Base-by-base conservation (phyloP, 139 green algal species). In the Closterium sp. region DNA sequence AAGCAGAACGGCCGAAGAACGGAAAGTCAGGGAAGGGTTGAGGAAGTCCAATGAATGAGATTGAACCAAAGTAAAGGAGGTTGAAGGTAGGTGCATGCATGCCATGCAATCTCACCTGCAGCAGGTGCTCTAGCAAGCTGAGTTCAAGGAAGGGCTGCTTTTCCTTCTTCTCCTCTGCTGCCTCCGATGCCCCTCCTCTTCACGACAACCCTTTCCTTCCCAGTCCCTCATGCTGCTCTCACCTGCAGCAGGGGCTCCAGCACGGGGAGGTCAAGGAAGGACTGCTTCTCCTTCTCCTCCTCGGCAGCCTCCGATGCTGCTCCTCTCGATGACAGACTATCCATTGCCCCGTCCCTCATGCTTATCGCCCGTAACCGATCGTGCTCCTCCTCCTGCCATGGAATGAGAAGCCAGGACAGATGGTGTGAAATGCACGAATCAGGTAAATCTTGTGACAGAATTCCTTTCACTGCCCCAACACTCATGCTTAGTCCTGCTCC, bases 321-420 rank as follows among this genome's bases (percentile, higher is more conserved):
- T 21, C n/a, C 38, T 50, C 38, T 50, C 11, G 13, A 50, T 13
- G n/a, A 30, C 11, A 79, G 5, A 13, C 62, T 13, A 19, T 31
- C 87, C 10, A 31, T 1, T 17, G 87, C 31, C 1, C 27, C 31
- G 9, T 89, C 29, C 87, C 29, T 22, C 28, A 89, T 42, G 87
- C 87, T 89, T 22, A 28, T 89, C 28, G 87, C 87, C 13, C 87
- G 87, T 31, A 89, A 13, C 89, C 29, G 24, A 62, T 30, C 30
- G 10, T 89, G 34, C 31, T 42, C 30, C 38, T 91, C 89, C 70
- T 91, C 89, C 17, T 88, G 89, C 31, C 62, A 70, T n/a, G n/a
- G n/a, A n/a, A n/a, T n/a, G n/a, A n/a, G n/a, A n/a, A n/a, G n/a
- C n/a, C n/a, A n/a, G n/a, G n/a, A n/a, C n/a, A n/a, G n/a, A n/a